Evolutionary conservation across 306 rosid genomes (phyloP), one percentile per base, ranked within the genome.

Genomic region (Astragalus glycyphyllos): DNA sequence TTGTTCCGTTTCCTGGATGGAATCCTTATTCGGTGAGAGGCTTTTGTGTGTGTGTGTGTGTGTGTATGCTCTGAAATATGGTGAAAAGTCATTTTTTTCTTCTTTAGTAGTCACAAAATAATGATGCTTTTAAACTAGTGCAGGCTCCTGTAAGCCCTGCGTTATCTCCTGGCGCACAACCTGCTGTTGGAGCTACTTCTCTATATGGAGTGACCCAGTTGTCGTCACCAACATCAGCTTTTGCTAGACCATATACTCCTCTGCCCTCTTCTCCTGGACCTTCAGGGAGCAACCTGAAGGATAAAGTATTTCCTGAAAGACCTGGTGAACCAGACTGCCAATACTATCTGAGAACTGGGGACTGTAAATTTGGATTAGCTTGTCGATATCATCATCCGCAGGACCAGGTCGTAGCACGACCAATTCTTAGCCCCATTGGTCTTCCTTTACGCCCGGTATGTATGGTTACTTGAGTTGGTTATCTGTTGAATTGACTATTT

Each of bases 311-410:
- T 86, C 97, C 97, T 23, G 96, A 86, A 84, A 86, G 97, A 74
- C 90, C 92, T 17, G 97, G 97, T 5, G 90, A 91, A 77, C 88
- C 87, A 42, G 90, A 88, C 72, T 91, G 97, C 82, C 90, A 81
- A 65, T 88, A 89, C 68, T 92, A 81, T 66, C 65, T 92, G 65
- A 92, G 84, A 86, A 92, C 96, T 0, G 97, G 97, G 80, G 94
- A 89, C 72, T 92, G 96, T 77, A 92, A 92, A 81, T 92, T 67
- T 71, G 96, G 97, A 59, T 71, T 84, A 51, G 77, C 90, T 31
- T 92, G 97, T 83, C 88, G 97, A 57, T 92, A 35, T 77, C 90
- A 92, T 81, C 97, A 92, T 80, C 96, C 97, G 42, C 83, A 70
- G 16, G 94, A 92, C 20, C 86, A 53, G 56, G 70, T 65, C 35